phyloP scores from a whole-genome alignment of 257 asterid species.

The Ballota nigra region DNA sequence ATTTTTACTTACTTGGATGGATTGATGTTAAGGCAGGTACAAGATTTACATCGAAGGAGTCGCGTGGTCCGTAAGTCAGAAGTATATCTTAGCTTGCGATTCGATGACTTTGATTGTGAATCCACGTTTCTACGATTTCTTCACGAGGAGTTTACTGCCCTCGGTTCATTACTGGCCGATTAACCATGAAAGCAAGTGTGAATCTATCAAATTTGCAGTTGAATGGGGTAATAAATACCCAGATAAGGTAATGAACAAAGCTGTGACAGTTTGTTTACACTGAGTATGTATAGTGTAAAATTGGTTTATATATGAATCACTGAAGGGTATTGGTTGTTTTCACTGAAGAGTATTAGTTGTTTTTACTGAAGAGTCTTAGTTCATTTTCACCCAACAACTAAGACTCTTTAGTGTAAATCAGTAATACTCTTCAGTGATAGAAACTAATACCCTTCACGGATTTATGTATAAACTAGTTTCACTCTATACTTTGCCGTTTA shows the following conservation, averaged over 20 bases:
- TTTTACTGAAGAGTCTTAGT: no score
- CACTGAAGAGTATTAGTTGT: no score
- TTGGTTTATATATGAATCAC: no score
- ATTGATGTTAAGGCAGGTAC: slow-evolving; percentile 43
- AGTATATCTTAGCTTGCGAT: slow-evolving; percentile 83
- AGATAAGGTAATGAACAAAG: slow-evolving; percentile 41
- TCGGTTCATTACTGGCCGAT: slow-evolving; percentile 81
- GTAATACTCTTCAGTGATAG: no score
- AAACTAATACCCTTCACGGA: no score
- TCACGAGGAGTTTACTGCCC: slow-evolving; percentile 75
- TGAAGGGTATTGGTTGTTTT: no score
- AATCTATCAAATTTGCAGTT: slow-evolving; percentile 67
- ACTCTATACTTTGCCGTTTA: no score
- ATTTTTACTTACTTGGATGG: background rate
- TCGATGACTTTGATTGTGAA: slow-evolving; percentile 60
- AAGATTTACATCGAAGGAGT: slow-evolving; percentile 83
- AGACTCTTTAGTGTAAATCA: no score
- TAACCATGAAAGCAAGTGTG: slow-evolving; percentile 37
- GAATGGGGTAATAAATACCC: slow-evolving; percentile 81
- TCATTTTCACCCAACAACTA: no score
- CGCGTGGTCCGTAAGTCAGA: slow-evolving; percentile 89
- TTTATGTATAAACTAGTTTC: no score
- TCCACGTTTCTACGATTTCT: slow-evolving; percentile 70
- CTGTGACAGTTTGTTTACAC: background rate
- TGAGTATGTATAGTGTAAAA: no score